Base-by-base conservation (phyloP, 2,329 filamentous ascomycete genomes). In the Xylariomycetidae sp. region DNA sequence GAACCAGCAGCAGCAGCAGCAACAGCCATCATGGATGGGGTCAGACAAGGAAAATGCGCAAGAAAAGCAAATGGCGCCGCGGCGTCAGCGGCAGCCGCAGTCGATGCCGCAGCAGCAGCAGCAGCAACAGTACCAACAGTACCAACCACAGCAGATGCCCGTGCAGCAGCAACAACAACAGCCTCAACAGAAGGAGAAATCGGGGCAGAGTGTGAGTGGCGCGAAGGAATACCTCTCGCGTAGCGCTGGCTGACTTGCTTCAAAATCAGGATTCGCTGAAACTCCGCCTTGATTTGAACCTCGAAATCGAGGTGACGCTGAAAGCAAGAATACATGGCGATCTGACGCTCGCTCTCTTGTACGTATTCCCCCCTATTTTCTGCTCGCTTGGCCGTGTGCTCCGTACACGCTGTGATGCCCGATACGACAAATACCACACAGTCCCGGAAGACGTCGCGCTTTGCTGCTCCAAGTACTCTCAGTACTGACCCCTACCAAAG, bases 311-410 rank as follows among this genome's bases (percentile, higher is more conserved):
- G 59, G 85, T 92, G 41, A 82, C 87, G 50, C 71, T 92, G 40
- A 92, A 92, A 69, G 85, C 85, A 14, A 81, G 82, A 59, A 88
- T 92, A 45, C 79, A 88, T 50, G 87, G 87, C 53, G 87, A 93
- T 63, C 63, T 93, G 44, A 88, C 85, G 20, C 61, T 47, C 4
- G 35, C 44, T 6, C 42, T 47, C 18, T 43, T 47, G 44, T 47
- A 45, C 17, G 44, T 43, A 13, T 29, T 8, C 12, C 27, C 39
- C 25, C 27, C 7, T 34, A 4, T 19, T 12, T 14, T 14, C 24
- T n/a, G n/a, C n/a, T n/a, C n/a, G n/a, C n/a, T n/a, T n/a, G n/a
- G n/a, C n/a, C n/a, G n/a, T n/a, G n/a, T n/a, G n/a, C n/a, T n/a
- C n/a, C n/a, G n/a, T n/a, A n/a, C n/a, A n/a, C n/a, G n/a, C n/a